Conservation (phyloP, 202 grass and related monocot genomes). For the Eragrostis tef region DNA sequence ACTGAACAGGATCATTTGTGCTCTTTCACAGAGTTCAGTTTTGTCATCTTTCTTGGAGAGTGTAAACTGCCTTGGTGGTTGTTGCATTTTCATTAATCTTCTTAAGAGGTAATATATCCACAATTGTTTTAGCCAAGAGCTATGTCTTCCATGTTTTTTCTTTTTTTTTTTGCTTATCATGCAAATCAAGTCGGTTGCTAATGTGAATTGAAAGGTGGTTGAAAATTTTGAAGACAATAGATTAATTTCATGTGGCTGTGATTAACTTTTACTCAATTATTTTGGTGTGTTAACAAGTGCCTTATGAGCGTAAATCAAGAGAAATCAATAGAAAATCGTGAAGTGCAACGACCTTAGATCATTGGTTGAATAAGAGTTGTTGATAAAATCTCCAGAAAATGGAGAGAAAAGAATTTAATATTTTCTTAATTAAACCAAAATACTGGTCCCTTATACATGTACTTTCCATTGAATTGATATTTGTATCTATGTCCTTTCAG, state of each 20-base stretch:
- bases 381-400: not conserved
- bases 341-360: not conserved
- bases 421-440: conserved; percentile 2
- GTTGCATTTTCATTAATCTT: conserved; percentile 91
- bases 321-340: not conserved
- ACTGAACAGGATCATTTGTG: conserved; percentile 81
- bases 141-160: not conserved
- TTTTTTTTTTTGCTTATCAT: not conserved
- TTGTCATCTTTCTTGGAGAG: conserved; percentile 80
- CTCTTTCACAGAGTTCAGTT: conserved; percentile 76
- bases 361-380: not conserved
- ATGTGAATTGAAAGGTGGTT: not conserved
- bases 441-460: not conserved
- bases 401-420: not conserved
- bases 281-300: not conserved
- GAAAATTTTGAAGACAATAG: not conserved
- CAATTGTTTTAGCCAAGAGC: conserved; percentile 3
- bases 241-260: conserved; percentile 8
- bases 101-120: conserved; percentile 74
- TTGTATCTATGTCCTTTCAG: not conserved
- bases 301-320: not conserved
- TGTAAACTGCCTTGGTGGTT: conserved; percentile 84
- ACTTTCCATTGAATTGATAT: conserved; percentile 13
- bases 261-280: conserved; percentile 23
- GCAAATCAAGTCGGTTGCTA: not conserved